phyloP scores from a whole-genome alignment of 2,329 filamentous ascomycete species.

The Claviceps monticola region DNA sequence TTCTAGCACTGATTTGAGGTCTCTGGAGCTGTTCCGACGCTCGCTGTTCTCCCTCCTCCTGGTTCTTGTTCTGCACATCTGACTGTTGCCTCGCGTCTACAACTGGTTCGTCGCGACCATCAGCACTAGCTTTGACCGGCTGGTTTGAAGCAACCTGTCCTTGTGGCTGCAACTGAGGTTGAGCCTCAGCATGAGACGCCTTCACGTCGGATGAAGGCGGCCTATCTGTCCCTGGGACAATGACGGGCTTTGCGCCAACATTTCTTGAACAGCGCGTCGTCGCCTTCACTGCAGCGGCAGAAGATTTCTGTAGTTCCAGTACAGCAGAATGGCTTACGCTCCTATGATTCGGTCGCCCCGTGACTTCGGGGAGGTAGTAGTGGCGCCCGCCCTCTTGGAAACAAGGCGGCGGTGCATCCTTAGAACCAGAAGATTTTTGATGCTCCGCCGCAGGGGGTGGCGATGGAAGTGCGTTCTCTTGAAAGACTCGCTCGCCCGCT shows the following conservation, averaged over 20 bases:
- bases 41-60: neutral
- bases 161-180: neutral
- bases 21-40: neutral
- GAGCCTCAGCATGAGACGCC: no score
- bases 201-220: neutral
- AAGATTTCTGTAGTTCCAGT: conserved; percentile 16
- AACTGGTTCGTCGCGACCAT: neutral
- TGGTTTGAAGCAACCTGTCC: neutral
- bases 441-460: conserved; percentile 11
- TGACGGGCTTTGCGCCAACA: neutral
- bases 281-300: conserved; percentile 11
- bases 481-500: conserved; percentile 18
- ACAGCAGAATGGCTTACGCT: conserved; percentile 3
- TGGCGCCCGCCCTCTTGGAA: conserved; percentile 12
- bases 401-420: conserved; percentile 9
- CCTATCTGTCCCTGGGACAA: neutral
- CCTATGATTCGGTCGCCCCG: neutral
- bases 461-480: conserved; percentile 16
- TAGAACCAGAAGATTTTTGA: conserved; percentile 9
- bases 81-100: neutral
- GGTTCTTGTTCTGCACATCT: neutral
- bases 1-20: neutral
- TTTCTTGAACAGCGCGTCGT: neutral
- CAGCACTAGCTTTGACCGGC: neutral
- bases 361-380: conserved; percentile 12